Evolutionary conservation across 805 yeast genomes (phyloP), one percentile per base, ranked within the genome.

Genomic region (Kodamaea hsintzibuensis): DNA sequence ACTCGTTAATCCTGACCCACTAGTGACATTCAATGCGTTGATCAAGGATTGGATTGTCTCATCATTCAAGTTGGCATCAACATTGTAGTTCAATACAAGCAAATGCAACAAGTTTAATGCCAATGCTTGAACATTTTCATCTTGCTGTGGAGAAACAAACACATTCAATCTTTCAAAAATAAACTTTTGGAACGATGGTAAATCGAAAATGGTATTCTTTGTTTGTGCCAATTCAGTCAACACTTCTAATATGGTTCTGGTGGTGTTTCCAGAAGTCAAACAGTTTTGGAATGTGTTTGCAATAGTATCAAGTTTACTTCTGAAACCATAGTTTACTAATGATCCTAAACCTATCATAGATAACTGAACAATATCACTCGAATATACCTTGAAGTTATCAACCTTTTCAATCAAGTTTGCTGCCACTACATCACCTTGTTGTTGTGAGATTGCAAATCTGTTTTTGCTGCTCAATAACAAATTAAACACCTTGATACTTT

Each of bases 341-440:
- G 44, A 40, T 5, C 72, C 62, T 33, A 70, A 55, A 5, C 68
- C 60, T 1, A 56, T 52, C 18, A 72, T 59, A 12, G 70, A 60
- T 13, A 60, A 55, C 48, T 66, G 69, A 46, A 70, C 58, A 22
- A 72, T 57, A 17, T 70, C 75, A 49, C 69, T 61, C 1, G 75
- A 62, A 50, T 66, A 68, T 16, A 59, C 57, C 39, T 65, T 66
- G 40, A n/a, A 37, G 25, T 64, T 60, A 10, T 57, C 53, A 22
- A 62, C 56, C 45, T 62, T 67, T 16, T 35, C 50, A 17, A 59
- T 19, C 27, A 54, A 49, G 33, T 52, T 43, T 13, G 47, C 27
- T 9, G 18, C 25, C 17, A 40, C 44, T 40, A 9, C 25, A 12
- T 44, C 47, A 44, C 47, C 44, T 13, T 40, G 44, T 17, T 40